Base-by-base conservation (phyloP, 495 filamentous ascomycete genomes). In the Paragyromitra xinjiangensis region DNA sequence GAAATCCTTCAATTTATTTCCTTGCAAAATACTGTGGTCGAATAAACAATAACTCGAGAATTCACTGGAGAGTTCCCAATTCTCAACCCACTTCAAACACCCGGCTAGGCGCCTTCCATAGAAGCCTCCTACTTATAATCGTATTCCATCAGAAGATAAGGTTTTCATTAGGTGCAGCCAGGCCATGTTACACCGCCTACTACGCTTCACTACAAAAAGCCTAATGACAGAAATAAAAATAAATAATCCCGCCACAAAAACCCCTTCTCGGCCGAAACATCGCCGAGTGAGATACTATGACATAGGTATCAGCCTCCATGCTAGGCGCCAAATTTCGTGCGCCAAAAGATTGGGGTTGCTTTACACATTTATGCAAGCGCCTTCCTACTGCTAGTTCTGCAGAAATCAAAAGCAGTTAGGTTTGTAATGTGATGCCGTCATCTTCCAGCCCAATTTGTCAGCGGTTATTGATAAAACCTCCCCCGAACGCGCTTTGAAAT, bases 371-470 rank as follows among this genome's bases (percentile, higher is more conserved):
- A 14, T 61, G 24, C 50, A 29, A 45, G 9, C 26, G 9, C 58
- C 1, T 24, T 7, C 8, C n/a, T 8, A 16, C 12, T 34, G 29
- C 2, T 34, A 34, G 29, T 34, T 34, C 29, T 3, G 29, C 29
- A 34, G 29, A 34, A 1, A 3, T 40, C 26, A 24, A 53, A 55
- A 71, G n/a, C 39, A 44, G 59, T 44, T 65, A 56, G 59, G n/a
- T n/a, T 22, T 9, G 34, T 24, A 1, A 16, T 24, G 71, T 16
- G 62, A 73, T 67, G 62, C 26, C 63, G 62, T 66, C 40, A 73
- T 68, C 16, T 29, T 59, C 7, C 26, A 12, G 16, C n/a, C 11
- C 26, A 37, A 73, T 77, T 77, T 77, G 74, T 77, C 69, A 73
- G 69, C 74, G 24, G 22, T 11, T 50, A 51, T 29, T 39, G 8